These are phyloP conservation scores for Aureobasidium lini DNA, from an alignment of 2,329 filamentous ascomycete species.

Conservation along the genomic window DNA sequence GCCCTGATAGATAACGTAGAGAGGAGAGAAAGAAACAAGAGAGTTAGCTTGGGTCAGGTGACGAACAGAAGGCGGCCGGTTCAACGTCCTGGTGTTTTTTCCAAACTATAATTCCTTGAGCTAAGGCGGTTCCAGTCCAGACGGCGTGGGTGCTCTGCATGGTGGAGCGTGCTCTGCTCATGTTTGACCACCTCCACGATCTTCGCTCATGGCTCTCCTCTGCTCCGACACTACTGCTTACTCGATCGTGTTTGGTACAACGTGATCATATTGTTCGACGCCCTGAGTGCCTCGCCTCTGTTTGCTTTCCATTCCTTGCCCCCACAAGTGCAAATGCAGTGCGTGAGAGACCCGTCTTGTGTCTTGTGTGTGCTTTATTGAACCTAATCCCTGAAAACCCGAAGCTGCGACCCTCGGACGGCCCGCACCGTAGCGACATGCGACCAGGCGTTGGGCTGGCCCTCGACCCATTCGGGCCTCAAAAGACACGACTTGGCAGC, in stretches of 20 bases:
- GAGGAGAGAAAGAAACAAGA: slow-evolving; percentile 10
- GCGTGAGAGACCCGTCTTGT: neutral
- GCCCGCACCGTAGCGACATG: slow-evolving; percentile 5
- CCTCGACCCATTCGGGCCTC: neutral
- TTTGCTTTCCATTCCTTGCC: neutral
- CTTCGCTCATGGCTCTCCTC: neutral
- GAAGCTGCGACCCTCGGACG: neutral
- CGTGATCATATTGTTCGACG: neutral
- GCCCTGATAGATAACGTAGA: slow-evolving; percentile 2
- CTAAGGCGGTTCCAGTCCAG: slow-evolving; percentile 3
- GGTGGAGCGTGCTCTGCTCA: slow-evolving; percentile 5
- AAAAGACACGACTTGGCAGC: neutral
- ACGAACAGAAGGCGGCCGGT: slow-evolving; percentile 1
- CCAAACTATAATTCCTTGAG: slow-evolving; percentile 9
- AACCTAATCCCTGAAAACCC: neutral
- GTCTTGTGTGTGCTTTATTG: neutral
- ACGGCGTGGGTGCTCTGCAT: neutral
- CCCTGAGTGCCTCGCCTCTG: neutral
- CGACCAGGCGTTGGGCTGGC: neutral
- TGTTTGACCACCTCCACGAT: neutral
- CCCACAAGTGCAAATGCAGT: neutral
- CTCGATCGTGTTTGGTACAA: neutral
- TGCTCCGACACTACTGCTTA: slow-evolving; percentile 1
- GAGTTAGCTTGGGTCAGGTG: slow-evolving; percentile 10
- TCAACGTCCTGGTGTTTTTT: neutral